phyloP scores from a whole-genome alignment of 2,329 filamentous ascomycete genomes.

The Didymella lethalis region DNA sequence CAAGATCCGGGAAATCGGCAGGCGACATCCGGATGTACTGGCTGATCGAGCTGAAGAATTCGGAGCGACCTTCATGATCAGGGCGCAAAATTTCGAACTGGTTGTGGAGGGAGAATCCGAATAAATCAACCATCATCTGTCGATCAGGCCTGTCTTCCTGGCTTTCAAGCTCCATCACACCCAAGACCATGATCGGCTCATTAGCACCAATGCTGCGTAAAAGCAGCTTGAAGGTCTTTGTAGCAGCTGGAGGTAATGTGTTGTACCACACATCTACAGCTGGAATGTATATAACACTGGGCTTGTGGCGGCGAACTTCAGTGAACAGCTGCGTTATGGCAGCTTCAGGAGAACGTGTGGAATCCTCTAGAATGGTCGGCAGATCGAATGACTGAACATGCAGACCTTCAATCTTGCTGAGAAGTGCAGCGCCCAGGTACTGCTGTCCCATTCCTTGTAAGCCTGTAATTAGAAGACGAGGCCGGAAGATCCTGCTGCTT shows the following conservation, averaged over 20 bases:
- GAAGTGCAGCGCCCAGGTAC: constrained; percentile 82
- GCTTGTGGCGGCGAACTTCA: constrained; percentile 92
- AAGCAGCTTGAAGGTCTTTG: constrained; percentile 84
- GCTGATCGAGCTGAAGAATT: constrained; percentile 80
- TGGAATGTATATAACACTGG: constrained; percentile 93
- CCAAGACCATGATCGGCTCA: constrained; percentile 86
- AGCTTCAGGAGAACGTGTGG: constrained; percentile 81
- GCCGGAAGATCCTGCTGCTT: constrained; percentile 84
- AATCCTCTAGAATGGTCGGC: constrained; percentile 83
- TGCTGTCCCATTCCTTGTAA: constrained; percentile 89
- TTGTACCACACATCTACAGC: constrained; percentile 88
- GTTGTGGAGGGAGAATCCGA: constrained; percentile 85
- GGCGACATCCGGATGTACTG: constrained; percentile 81
- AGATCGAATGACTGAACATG: constrained; percentile 96
- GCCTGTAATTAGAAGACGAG: constrained; percentile 85
- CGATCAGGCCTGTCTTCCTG: constrained; percentile 64
- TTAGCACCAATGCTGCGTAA: constrained; percentile 84
- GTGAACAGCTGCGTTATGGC: constrained; percentile 90
- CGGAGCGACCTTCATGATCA: constrained; percentile 69
- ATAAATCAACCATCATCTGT: constrained; percentile 76
- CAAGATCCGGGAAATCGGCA: constrained; percentile 83
- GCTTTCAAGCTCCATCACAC: constrained; percentile 77
- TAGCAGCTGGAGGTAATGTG: constrained; percentile 68
- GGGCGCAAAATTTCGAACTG: constrained; percentile 75
- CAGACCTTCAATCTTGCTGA: constrained; percentile 91